Base-by-base conservation (phyloP, 2,329 filamentous ascomycete genomes). In the Fusarium succisae region DNA sequence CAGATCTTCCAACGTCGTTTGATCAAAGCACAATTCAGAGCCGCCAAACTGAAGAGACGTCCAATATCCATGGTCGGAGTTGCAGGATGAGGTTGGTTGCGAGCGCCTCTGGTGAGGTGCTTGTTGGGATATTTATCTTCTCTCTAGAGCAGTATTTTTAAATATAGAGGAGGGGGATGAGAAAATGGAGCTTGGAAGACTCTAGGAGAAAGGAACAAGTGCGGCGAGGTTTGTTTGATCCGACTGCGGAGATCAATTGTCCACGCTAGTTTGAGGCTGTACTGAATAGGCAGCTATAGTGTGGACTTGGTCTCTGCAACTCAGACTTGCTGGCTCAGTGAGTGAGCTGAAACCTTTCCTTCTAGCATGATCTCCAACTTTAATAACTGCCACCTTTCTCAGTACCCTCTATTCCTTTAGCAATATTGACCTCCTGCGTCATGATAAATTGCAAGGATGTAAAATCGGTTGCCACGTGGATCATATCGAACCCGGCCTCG, bases 81-180 rank as follows among this genome's bases (percentile, higher is more conserved):
- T 4, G 41, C 14, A 24, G 8, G 2, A 0, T n/a, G 3, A 1
- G 3, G n/a, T 0, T 1, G 1, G 9, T 6, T 24, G 41, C 0
- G n/a, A 43, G n/a, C 8, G n/a, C 5, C 9, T 43, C 1, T 43
- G 9, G n/a, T 5, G 2, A 10, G 5, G 14, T 11, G 3, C 14
- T 24, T 10, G 5, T 24, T 3, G 41, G 3, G 14, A 43, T 24
- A 5, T 8, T 8, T 6, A 43, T 43, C 0, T 17, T 11, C 1
- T 24, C 41, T 24, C 8, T 3, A 14, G n/a, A 17, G 22, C 5
- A 6, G 8, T 43, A n/a, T 11, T 8, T 12, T 10, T 3, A 5
- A 4, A 37, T 37, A 37, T 37, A 18, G 6, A 38, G 37, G 17
- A 3, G 9, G 1, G 6, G 18, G 37, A 4, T n/a, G 9, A 24